Conservation (phyloP, 2,329 filamentous ascomycete genomes). For the Sclerotinia borealis region DNA sequence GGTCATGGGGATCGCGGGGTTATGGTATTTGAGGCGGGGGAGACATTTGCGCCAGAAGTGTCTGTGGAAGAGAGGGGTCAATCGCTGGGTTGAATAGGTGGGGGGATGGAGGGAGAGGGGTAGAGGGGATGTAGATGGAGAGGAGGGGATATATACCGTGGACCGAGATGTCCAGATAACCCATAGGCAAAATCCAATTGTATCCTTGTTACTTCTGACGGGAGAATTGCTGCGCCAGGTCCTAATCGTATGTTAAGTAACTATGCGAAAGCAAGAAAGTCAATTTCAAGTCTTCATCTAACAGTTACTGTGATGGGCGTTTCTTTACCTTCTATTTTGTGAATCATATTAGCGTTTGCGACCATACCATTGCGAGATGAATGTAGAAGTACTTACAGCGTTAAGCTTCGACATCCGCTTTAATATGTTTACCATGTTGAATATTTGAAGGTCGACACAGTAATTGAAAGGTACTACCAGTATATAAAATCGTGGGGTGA, state of each 20-base stretch:
- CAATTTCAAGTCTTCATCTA: slow-evolving; percentile 17
- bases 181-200: slow-evolving; percentile 64
- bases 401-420: slow-evolving; percentile 70
- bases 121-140: not conserved
- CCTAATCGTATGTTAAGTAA: slow-evolving; percentile 71
- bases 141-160: slow-evolving; percentile 49
- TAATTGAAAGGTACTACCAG: not conserved
- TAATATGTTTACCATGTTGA: slow-evolving; percentile 49
- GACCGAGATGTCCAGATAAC: slow-evolving; percentile 64
- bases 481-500: slow-evolving; percentile 5
- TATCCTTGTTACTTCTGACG: slow-evolving; percentile 67
- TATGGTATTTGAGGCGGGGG: slow-evolving; percentile 88
- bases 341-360: slow-evolving; percentile 17
- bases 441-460: not conserved
- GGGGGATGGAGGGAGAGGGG: not conserved
- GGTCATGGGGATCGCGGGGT: slow-evolving; percentile 77
- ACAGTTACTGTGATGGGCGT: slow-evolving; percentile 10
- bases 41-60: slow-evolving; percentile 85
- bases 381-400: slow-evolving; percentile 49
- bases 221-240: slow-evolving; percentile 75
- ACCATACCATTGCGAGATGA: not conserved
- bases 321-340: slow-evolving; percentile 39
- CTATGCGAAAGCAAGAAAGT: slow-evolving; percentile 38
- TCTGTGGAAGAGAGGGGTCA: slow-evolving; percentile 39
- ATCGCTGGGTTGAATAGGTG: slow-evolving; percentile 13